phyloP scores from a whole-genome alignment of 1,284 basidiomycete genomes.

The Naganishia liquefaciens region DNA sequence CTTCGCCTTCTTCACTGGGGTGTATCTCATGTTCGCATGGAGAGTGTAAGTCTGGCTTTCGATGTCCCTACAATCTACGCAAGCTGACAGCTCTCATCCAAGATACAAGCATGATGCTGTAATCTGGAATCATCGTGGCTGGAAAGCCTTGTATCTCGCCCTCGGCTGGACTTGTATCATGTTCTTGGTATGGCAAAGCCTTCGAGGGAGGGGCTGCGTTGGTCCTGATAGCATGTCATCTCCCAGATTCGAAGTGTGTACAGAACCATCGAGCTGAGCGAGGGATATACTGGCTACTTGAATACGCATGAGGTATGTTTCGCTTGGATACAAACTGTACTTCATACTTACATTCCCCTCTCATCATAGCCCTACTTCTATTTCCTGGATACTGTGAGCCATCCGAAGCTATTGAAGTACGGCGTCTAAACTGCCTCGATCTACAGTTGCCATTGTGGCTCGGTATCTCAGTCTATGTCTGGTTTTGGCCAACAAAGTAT shows the following conservation, averaged over 20 bases:
- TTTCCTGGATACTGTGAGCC: conserved; percentile 61
- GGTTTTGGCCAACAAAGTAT: conserved; percentile 48
- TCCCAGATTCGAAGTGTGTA: conserved; percentile 66
- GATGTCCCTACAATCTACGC: background rate
- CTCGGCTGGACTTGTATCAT: conserved; percentile 65
- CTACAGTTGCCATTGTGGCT: conserved; percentile 61
- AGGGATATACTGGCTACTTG: conserved; percentile 66
- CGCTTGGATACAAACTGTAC: background rate
- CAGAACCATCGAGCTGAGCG: conserved; percentile 65
- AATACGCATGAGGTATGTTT: conserved; percentile 60
- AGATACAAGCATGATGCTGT: conserved; percentile 55
- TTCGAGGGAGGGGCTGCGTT: background rate
- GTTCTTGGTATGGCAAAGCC: conserved; percentile 58
- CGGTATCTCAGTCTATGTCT: conserved; percentile 57
- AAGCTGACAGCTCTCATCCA: background rate
- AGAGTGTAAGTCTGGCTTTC: conserved; percentile 53
- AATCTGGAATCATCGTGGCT: conserved; percentile 61
- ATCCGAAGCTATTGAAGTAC: background rate
- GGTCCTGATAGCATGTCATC: background rate
- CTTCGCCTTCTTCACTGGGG: conserved; percentile 63
- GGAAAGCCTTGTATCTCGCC: conserved; percentile 62
- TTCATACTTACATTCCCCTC: background rate
- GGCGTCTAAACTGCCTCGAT: background rate
- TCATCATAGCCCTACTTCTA: conserved; percentile 59
- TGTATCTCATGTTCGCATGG: conserved; percentile 64